These are phyloP conservation scores for Coemansia erecta DNA, from an alignment of 192 early-diverging fungal species.

Conservation along the genomic window DNA sequence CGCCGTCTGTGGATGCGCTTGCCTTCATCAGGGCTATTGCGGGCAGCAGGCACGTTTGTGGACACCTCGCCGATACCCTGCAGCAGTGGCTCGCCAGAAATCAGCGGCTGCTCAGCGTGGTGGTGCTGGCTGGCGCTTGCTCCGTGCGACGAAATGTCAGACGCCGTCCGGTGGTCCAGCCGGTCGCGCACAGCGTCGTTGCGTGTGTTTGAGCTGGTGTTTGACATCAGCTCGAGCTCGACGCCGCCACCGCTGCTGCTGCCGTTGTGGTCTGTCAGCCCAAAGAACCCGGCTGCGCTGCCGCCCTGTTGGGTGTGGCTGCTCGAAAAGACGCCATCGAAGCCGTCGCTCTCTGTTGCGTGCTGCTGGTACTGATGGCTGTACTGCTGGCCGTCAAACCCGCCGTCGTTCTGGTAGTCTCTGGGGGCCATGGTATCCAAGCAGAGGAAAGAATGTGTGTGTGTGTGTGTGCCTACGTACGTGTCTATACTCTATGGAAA, in stretches of 20 bases:
- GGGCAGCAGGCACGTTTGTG: neutral
- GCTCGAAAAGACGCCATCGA: conserved; percentile 29
- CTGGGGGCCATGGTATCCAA: neutral
- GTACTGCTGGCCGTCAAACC: conserved; percentile 17
- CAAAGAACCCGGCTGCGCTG: conserved; percentile 31
- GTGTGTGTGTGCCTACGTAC: neutral
- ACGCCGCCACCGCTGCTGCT: conserved; percentile 18
- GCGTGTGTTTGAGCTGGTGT: conserved; percentile 48
- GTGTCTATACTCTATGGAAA: neutral
- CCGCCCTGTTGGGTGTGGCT: neutral
- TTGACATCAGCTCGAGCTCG: conserved; percentile 49
- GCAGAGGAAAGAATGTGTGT: neutral
- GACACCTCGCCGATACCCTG: conserved; percentile 39
- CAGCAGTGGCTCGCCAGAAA: conserved; percentile 34
- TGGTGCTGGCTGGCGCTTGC: conserved; percentile 11
- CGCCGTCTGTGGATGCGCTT: conserved; percentile 26
- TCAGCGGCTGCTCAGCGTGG: conserved; percentile 41
- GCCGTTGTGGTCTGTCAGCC: conserved; percentile 10
- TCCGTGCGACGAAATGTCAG: conserved; percentile 48
- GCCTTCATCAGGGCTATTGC: conserved; percentile 17
- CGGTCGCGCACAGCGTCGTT: conserved; percentile 36
- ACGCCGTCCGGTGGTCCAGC: conserved; percentile 41
- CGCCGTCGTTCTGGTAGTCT: conserved; percentile 16
- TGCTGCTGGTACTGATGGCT: conserved; percentile 10
- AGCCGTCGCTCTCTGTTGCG: conserved; percentile 18